Evolutionary conservation across 2,329 filamentous ascomycete species (phyloP), one percentile per base, ranked within the genome.

Genomic region (Sclerotinia minor): DNA sequence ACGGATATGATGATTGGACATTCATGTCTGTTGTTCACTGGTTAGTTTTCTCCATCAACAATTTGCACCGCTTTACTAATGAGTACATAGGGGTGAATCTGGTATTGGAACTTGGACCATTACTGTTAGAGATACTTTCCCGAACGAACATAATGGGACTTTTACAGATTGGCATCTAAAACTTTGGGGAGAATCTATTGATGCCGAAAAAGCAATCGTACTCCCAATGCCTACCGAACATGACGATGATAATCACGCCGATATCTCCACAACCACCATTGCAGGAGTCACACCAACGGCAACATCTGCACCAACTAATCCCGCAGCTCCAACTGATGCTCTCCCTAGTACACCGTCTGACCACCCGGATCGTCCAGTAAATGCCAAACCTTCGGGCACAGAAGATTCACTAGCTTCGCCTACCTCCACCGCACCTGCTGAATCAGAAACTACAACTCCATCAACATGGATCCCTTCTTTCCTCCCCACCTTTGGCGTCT

Each of bases 1-100:
- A 80, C 29, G 95, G 95, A 11, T 99, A 98, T 77, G 81, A 89
- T 49, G 92, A 98, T 80, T 99, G 95, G 95, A 98, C 94, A 0
- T 99, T 99, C 75, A 99, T 99, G 95, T 96, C 90, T 70, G 95
- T 99, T 49, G 94, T 89, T 71, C 95, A 99, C 78, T 99, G 94
- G 91, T 93, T 84, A 79, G 89, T 79, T 7, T 9, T 26, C 17
- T 26, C 55, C 24, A n/a, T 24, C 19, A 50, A 19, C 8, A 49
- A 32, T 49, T 17, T 32, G 13, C 52, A n/a, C 38, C 53, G n/a
- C 21, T 47, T 58, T 45, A 77, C 78, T 82, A 76, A 82, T 73
- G 64, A 66, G 38, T 55, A 45, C 15, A 1, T 65, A 93, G 91
- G 92, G 95, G 95, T 60, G 95, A 99, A 79, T 84, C 85, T 54